Base-by-base conservation (phyloP, 2,329 filamentous ascomycete genomes). In the Beauveria varroae region DNA sequence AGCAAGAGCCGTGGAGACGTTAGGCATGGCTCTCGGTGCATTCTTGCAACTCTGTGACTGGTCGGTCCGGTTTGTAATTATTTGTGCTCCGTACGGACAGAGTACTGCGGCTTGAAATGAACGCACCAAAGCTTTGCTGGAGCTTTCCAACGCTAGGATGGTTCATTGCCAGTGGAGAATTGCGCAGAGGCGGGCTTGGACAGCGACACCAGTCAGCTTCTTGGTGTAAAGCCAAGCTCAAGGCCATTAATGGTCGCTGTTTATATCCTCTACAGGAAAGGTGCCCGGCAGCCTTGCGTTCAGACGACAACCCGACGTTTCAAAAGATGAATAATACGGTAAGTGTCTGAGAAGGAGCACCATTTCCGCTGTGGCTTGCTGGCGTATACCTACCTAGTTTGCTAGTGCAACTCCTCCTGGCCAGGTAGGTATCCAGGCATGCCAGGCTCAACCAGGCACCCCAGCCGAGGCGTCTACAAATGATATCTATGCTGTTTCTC, bases 201-300 rank as follows among this genome's bases (percentile, higher is more conserved):
- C 54, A 14, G 26, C 40, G 26, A 49, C 55, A 30, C 44, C 44
- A 57, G 55, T 57, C 55, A 58, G 46, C 56, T n/a, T 47, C 41
- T 20, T 41, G 50, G 46, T 46, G 55, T 50, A 22, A n/a, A 40
- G 22, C 30, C 44, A 58, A n/a, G 16, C 20, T 41, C 5, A 20
- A 50, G 28, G 55, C 14, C 56, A 20, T 37, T 40, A 20, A 57
- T 49, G n/a, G 26, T 57, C 43, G 43, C 41, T 49, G 20, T 41
- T 34, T n/a, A 41, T 57, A 40, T 26, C 22, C 22, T 1, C 30
- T 50, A 40, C 56, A 26, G 56, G 56, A 28, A 28, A 58, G n/a
- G 28, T 49, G 54, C 30, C 43, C 20, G 28, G 43, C 43, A 57
- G 43, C 54, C 43, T 47, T 57, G 43, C 28, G 54, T 40, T 18